Evolutionary conservation across 2,329 filamentous ascomycete species (phyloP).

Genomic region (Fusarium bulbicola): DNA sequence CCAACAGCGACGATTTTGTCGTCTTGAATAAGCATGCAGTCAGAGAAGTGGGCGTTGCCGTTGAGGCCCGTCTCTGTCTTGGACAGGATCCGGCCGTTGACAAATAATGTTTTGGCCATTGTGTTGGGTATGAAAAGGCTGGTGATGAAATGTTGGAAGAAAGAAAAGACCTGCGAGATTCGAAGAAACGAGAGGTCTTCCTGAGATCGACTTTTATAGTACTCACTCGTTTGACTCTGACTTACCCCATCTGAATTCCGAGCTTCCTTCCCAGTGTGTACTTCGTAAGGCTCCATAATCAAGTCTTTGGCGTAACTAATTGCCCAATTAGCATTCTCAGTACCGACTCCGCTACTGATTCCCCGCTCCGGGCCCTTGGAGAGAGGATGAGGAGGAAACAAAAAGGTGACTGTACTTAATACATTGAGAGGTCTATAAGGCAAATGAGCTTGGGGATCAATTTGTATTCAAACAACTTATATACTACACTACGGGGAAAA

Average conservation of each 20-base stretch:
- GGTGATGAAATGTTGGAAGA: too few relatives aligned
- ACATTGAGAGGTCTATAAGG: background rate
- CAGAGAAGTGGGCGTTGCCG: constrained; percentile 34
- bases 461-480: background rate
- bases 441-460: background rate
- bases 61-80: constrained; percentile 18
- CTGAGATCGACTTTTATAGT: background rate
- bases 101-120: constrained; percentile 11
- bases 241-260: background rate
- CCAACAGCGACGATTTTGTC: constrained; percentile 46
- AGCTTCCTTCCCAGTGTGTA: background rate
- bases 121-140: fast-evolving
- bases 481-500: fast-evolving
- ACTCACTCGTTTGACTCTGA: background rate
- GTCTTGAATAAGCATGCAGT: constrained; percentile 44
- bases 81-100: constrained; percentile 38
- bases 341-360: background rate
- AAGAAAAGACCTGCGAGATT: fast-evolving
- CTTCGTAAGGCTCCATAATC: background rate
- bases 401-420: too few relatives aligned
- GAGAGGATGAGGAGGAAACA: too few relatives aligned
- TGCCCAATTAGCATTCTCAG: background rate
- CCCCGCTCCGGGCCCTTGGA: background rate
- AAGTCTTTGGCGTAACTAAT: fast-evolving
- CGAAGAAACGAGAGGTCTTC: background rate